Percentiles rank a stretch among this genome's conserved stretches.
Evolutionary conservation across 352 stramenopile species (phyloP).

Genomic region (Phytophthora europaea): DNA sequence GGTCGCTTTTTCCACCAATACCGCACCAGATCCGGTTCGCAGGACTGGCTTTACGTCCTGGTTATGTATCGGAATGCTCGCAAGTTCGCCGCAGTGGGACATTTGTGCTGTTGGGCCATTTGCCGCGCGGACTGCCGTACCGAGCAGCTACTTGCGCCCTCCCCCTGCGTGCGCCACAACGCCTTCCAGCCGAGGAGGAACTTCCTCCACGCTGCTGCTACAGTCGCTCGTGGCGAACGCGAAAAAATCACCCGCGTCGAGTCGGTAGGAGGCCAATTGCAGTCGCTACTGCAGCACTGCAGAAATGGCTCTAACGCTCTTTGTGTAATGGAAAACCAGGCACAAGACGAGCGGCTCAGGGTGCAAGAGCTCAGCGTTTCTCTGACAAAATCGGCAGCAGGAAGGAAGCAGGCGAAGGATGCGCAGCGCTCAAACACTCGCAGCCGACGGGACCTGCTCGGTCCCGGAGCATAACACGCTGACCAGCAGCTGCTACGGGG

Average conservation of each 20-base stretch:
- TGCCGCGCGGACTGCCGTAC: neutral
- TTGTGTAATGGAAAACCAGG: constrained; percentile 9
- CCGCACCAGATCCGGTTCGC: neutral
- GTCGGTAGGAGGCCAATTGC: constrained; percentile 25
- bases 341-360: neutral
- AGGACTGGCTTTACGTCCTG: constrained; percentile 28
- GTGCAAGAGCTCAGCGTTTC: constrained; percentile 5
- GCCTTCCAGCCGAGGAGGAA: constrained; percentile 9
- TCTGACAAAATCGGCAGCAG: constrained; percentile 13
- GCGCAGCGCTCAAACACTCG: constrained; percentile 8
- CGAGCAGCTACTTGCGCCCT: constrained; percentile 6
- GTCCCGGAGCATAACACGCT: constrained; percentile 66
- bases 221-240: constrained; percentile 14
- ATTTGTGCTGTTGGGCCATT: constrained; percentile 31
- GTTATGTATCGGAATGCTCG: constrained; percentile 11
- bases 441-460: constrained; percentile 33
- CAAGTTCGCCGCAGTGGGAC: constrained; percentile 30
- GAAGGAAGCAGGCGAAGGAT: constrained; percentile 7
- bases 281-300: constrained; percentile 2
- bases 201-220: neutral
- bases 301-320: constrained; percentile 1
- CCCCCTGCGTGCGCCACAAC: constrained; percentile 7
- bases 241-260: constrained; percentile 8
- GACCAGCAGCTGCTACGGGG: constrained; percentile 62
- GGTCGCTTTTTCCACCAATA: constrained; percentile 24